Evolutionary conservation across 2,329 filamentous ascomycete species (phyloP).

Genomic region (Pseudocercospora pini-densiflorae): DNA sequence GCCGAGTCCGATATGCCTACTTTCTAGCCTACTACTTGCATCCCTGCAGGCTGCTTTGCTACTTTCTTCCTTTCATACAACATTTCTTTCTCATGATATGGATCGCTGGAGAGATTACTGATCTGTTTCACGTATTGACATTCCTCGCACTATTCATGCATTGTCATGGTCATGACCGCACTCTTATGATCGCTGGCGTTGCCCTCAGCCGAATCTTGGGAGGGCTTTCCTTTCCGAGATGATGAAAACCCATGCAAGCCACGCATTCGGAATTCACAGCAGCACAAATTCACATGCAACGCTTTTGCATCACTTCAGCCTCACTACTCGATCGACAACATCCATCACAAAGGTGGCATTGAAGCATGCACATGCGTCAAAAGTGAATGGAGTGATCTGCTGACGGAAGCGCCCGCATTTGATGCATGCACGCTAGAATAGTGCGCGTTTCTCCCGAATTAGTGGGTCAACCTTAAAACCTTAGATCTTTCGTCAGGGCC

Average conservation of each 20-base stretch:
- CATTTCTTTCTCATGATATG: neutral
- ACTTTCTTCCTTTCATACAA: neutral
- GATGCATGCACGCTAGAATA: neutral
- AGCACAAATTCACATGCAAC: neutral
- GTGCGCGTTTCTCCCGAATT: neutral
- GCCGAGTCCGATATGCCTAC: constrained; percentile 1
- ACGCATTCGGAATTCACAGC: neutral
- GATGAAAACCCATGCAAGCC: neutral
- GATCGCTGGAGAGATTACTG: no score
- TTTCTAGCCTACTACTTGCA: neutral
- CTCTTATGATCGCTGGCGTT: neutral
- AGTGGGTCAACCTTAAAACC: constrained; percentile 5
- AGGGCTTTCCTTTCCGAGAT: neutral
- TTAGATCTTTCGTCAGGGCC: neutral
- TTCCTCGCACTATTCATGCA: neutral
- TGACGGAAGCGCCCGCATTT: neutral
- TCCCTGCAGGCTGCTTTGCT: neutral
- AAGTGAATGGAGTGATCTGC: neutral
- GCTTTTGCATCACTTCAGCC: neutral
- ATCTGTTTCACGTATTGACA: neutral
- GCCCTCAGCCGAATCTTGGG: neutral
- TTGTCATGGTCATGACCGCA: neutral
- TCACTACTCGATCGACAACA: no score
- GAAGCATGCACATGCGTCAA: neutral
- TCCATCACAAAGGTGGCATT: neutral